A percentile compares a stretch with the other conserved stretches of the same genome.
These are phyloP conservation scores for Pleurotus pulmonarius DNA, from an alignment of 768 basidiomycete species.

Conservation along the genomic window DNA sequence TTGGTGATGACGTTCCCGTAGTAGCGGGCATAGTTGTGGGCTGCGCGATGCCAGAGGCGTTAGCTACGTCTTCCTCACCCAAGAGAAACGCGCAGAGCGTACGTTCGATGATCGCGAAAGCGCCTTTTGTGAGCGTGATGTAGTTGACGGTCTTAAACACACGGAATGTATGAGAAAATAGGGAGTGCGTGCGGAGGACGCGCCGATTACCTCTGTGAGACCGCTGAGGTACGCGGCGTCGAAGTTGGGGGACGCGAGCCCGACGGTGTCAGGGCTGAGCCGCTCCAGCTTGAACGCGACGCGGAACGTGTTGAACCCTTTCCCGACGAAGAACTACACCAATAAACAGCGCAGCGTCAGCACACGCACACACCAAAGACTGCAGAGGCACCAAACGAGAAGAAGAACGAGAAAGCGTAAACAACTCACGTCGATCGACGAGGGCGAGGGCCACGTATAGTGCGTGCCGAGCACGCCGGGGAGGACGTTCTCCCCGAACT, in stretches of 20 bases:
- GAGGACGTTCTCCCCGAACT: conserved; percentile 48
- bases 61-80: not conserved
- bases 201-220: conserved; percentile 35
- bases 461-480: conserved; percentile 40
- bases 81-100: conserved; percentile 13
- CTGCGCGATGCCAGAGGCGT: conserved; percentile 18
- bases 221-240: conserved; percentile 48
- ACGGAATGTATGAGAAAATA: not conserved
- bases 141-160: conserved; percentile 47
- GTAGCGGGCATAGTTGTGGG: conserved; percentile 63
- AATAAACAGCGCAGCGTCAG: too few species aligned
- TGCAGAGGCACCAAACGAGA: too few species aligned
- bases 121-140: conserved; percentile 52
- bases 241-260: conserved; percentile 48
- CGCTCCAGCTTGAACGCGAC: conserved; percentile 60
- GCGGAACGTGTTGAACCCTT: conserved; percentile 63
- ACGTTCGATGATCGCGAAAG: conserved; percentile 55
- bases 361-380: too few species aligned
- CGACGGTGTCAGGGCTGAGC: conserved; percentile 45
- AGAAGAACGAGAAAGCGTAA: too few species aligned
- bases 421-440: conserved; percentile 28
- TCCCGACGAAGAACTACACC: conserved; percentile 43
- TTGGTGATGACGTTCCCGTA: conserved; percentile 27
- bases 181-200: too few species aligned
- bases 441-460: conserved; percentile 48